These are phyloP conservation scores for Dictyophora rubrovolvata DNA, from an alignment of 768 basidiomycete species.

Conservation along the genomic window DNA sequence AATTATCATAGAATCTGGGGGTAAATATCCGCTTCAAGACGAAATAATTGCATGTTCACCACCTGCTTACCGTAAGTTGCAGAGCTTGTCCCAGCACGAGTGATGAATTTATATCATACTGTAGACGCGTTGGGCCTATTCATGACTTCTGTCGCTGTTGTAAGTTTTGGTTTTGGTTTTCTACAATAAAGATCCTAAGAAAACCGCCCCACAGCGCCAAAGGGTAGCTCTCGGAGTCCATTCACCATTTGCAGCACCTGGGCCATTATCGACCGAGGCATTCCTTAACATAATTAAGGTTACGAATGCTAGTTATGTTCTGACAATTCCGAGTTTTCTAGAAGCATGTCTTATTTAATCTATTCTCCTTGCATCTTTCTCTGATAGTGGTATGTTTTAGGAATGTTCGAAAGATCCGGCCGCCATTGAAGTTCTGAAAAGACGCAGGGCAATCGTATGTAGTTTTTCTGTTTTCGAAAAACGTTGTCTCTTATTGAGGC, in stretches of 20 bases:
- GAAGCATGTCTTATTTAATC: neutral
- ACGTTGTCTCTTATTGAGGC: neutral
- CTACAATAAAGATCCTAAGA: neutral
- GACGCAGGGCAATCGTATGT: neutral
- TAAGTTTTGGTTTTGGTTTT: neutral
- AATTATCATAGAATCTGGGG: neutral
- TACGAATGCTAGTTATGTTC: neutral
- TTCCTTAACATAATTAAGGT: neutral
- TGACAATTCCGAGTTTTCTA: neutral
- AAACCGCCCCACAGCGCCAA: neutral
- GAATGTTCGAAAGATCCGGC: neutral
- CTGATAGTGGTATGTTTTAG: neutral
- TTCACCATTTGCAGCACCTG: neutral
- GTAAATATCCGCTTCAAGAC: constrained; percentile 14
- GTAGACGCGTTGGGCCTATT: neutral
- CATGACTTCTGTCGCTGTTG: neutral
- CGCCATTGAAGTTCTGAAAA: neutral
- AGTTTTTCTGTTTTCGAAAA: neutral
- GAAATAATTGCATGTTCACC: neutral
- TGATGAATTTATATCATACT: constrained; percentile 17
- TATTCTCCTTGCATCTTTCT: neutral
- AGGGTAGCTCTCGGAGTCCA: neutral
- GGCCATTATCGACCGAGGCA: neutral
- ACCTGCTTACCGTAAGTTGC: constrained; percentile 16
- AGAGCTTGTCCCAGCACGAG: constrained; percentile 19